These are phyloP conservation scores for Backusella sp. DNA, from an alignment of 192 early-diverging fungal species.

Conservation along the genomic window DNA sequence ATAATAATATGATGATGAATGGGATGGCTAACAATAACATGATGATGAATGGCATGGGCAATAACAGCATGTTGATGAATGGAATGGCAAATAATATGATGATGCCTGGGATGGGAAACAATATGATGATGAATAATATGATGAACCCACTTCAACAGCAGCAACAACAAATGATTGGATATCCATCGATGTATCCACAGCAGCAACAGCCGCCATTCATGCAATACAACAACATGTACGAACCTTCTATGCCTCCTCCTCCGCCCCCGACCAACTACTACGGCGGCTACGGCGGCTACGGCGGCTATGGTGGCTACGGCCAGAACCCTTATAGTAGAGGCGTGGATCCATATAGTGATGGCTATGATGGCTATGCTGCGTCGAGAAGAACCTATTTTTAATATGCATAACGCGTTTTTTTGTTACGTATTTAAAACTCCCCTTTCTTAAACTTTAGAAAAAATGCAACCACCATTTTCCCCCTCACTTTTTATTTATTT, in stretches of 20 bases:
- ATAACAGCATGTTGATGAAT: not conserved
- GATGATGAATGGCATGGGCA: not conserved
- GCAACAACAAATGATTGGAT: not conserved
- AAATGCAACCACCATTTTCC: not conserved
- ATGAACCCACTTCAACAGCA: not conserved
- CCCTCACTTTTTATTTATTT: not conserved
- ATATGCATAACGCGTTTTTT: not conserved
- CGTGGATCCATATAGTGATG: not conserved
- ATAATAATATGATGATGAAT: no score
- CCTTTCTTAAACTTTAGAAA: not conserved
- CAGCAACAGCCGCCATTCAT: constrained; percentile 8
- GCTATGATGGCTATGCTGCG: not conserved
- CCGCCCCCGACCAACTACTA: not conserved
- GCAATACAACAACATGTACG: not conserved
- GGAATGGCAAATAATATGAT: not conserved
- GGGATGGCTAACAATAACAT: not conserved
- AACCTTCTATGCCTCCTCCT: not conserved
- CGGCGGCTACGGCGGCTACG: not conserved
- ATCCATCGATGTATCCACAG: not conserved
- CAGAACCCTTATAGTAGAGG: not conserved
- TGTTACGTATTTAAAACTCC: not conserved
- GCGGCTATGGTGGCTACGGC: not conserved
- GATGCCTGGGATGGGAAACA: not conserved
- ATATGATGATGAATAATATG: not conserved
- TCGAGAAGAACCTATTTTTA: not conserved